Evolutionary conservation across 2,329 filamentous ascomycete genomes (phyloP).

Genomic region (Trichoderma sp.): DNA sequence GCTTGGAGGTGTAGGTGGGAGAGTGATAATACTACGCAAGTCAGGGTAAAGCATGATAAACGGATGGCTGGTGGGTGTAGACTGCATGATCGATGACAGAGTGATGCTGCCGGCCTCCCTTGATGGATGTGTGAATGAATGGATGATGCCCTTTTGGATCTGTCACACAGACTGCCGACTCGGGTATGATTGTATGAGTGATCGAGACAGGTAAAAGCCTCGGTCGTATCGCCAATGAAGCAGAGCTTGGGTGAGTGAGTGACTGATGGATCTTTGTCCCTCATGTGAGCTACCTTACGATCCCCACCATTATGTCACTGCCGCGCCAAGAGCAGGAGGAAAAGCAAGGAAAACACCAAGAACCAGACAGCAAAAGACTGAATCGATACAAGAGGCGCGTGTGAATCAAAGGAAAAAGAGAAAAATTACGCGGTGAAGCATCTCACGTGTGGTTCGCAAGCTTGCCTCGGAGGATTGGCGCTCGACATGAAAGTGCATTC

Average conservation of each 20-base stretch:
- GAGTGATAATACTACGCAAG: not conserved
- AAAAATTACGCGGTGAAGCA: conserved; percentile 25
- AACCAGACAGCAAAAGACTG: not conserved
- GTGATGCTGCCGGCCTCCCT: not conserved
- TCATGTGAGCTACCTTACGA: conserved; percentile 4
- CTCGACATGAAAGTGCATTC: not conserved
- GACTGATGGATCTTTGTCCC: not conserved
- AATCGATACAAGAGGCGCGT: no score
- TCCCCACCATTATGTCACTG: conserved; percentile 26
- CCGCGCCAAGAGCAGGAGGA: conserved; percentile 22
- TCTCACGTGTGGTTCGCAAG: conserved; percentile 22
- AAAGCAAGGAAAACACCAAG: not conserved
- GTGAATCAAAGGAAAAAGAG: no score
- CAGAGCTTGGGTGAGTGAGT: not conserved
- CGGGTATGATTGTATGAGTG: not conserved
- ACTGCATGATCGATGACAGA: not conserved
- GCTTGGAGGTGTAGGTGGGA: no score
- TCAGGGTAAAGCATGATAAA: not conserved
- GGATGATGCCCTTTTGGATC: not conserved
- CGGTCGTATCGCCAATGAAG: conserved; percentile 22
- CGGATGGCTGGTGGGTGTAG: not conserved
- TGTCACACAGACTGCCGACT: not conserved
- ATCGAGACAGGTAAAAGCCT: no score
- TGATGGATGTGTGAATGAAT: not conserved
- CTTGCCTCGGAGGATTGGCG: conserved; percentile 17